Base-by-base conservation (phyloP, 2,329 filamentous ascomycete species). In the Penicillium sp. region DNA sequence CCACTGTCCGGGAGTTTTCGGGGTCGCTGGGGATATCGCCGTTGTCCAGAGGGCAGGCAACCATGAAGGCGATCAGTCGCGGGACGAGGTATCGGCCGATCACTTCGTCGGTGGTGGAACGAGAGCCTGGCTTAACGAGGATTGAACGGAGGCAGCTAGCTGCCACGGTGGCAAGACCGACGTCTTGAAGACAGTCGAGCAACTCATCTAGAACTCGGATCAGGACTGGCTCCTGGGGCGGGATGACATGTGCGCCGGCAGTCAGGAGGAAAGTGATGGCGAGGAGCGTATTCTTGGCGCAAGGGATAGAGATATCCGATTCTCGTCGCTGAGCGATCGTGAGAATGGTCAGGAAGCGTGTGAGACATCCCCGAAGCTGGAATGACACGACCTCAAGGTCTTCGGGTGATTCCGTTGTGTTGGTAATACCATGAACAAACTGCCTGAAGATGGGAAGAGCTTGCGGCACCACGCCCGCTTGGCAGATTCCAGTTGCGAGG, bases 231-330 rank as follows among this genome's bases (percentile, higher is more conserved):
- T 97, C 93, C 42, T 84, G 85, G 0, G 90, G 84, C 0, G 87
- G 84, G 55, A 97, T 83, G 43, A 87, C 82, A 63, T 89, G 89
- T 59, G 86, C 83, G 7, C 90, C 89, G 41, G 88, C 88, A 9
- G 91, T 96, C 59, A 99, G 87, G 9, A 99, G 83, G 59, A 99
- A 89, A 0, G 94, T 96, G 47, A 89, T 88, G 0, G 92, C 91
- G 48, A 99, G 81, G 6, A 99, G 84, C 5, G 89, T 90, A 70
- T 97, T 99, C 80, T 95, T 97, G 69, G 97, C 93, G 72, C 92
- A 96, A 1, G 89, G 81, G 25, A 99, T 81, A 3, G 92, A 91
- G 6, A 89, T 87, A 21, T 93, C 87, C 4, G 81, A 84, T 62
- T 81, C 80, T 35, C 80, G 77, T 33, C 80, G 75, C 66, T 82